phyloP scores from a whole-genome alignment of 2,329 filamentous ascomycete species.

The Alternaria ventricosa region DNA sequence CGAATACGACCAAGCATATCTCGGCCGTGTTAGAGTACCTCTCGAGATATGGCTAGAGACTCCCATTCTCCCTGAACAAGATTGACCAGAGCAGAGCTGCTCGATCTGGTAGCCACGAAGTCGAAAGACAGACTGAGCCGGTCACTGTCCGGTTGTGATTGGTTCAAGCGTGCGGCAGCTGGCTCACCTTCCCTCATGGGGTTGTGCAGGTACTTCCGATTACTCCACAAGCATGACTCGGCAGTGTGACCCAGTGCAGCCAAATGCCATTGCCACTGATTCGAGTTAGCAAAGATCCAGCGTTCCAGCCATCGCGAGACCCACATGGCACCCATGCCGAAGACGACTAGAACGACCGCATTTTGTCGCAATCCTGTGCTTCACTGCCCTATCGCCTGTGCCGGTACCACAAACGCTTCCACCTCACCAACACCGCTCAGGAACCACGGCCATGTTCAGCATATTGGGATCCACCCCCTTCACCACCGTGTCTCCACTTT shows the following conservation, averaged over 20 bases:
- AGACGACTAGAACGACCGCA: slow-evolving; percentile 19
- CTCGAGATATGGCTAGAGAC: background rate
- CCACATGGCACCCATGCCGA: slow-evolving; percentile 14
- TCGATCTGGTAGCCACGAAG: background rate
- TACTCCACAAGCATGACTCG: background rate
- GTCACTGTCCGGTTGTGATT: background rate
- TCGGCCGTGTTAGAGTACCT: background rate
- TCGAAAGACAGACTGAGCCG: background rate
- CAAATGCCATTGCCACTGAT: background rate
- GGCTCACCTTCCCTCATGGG: background rate
- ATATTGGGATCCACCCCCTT: slow-evolving; percentile 11
- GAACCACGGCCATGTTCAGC: slow-evolving; percentile 12
- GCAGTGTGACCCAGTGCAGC: background rate
- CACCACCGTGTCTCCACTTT: slow-evolving; percentile 1
- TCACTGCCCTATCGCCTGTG: slow-evolving; percentile 16
- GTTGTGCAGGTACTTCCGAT: background rate
- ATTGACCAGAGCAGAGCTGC: background rate
- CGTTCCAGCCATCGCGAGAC: background rate
- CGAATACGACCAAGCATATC: background rate
- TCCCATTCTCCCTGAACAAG: background rate
- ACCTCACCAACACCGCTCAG: slow-evolving; percentile 18
- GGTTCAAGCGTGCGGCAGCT: background rate
- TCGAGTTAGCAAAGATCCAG: background rate
- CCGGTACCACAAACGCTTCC: slow-evolving; percentile 22
- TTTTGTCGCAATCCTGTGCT: slow-evolving; percentile 16